phyloP scores from a whole-genome alignment of 768 basidiomycete genomes.

The Tephrocybe sp. region DNA sequence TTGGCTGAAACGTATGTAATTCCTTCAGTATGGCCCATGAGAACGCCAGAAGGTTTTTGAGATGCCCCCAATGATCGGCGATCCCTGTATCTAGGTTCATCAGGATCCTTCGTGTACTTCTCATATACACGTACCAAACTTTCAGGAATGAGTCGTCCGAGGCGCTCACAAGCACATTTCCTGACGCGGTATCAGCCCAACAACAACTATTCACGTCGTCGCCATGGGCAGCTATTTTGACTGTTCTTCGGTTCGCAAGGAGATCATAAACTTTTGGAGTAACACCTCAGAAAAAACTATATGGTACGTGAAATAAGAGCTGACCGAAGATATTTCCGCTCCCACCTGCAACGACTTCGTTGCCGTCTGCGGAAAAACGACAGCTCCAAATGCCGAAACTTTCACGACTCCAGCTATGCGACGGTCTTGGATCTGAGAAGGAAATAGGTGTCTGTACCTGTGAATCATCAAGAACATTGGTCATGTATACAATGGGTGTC shows the following conservation, averaged over 20 bases:
- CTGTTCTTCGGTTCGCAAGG: constrained; percentile 68
- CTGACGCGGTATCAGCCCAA: constrained; percentile 91
- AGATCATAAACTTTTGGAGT: constrained; percentile 80
- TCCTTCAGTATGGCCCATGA: constrained; percentile 95
- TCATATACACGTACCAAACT: constrained; percentile 71
- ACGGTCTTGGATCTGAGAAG: constrained; percentile 48
- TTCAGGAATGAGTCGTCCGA: constrained; percentile 95
- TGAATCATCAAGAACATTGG: constrained; percentile 63
- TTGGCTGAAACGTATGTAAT: constrained; percentile 94
- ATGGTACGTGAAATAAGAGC: not conserved
- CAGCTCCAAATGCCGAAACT: constrained; percentile 88
- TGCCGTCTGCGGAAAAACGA: constrained; percentile 94
- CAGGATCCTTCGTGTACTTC: constrained; percentile 32
- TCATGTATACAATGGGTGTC: constrained; percentile 74
- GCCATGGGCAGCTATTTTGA: constrained; percentile 82
- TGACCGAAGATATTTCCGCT: constrained; percentile 76
- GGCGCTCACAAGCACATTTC: constrained; percentile 92
- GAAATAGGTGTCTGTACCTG: constrained; percentile 59
- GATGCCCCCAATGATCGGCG: constrained; percentile 52
- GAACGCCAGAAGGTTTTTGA: constrained; percentile 83
- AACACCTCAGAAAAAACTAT: not conserved
- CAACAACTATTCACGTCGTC: constrained; percentile 96
- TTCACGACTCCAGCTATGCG: constrained; percentile 38
- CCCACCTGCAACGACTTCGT: constrained; percentile 92
- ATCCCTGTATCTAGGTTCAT: constrained; percentile 36